Conservation (phyloP, 805 yeast species). For the Wickerhamiella dianesei region DNA sequence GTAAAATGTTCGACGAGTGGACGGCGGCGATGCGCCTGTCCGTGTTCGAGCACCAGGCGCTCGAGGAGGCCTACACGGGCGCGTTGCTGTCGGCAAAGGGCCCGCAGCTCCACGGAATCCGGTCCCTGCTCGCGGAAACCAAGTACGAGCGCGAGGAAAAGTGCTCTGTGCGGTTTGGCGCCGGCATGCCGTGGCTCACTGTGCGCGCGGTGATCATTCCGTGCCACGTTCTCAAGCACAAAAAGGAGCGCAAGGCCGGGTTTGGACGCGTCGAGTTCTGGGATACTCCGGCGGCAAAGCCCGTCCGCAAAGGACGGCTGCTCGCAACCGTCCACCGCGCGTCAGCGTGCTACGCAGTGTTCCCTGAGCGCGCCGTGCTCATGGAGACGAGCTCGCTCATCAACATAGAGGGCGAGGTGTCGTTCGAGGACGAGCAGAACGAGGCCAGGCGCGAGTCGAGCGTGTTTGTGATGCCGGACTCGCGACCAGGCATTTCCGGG, state of each 20-base stretch:
- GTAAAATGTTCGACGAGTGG: slow-evolving; percentile 60
- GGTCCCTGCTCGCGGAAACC: slow-evolving; percentile 71
- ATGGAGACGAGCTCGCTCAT: slow-evolving; percentile 81
- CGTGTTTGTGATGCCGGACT: slow-evolving; percentile 70
- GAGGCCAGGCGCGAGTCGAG: slow-evolving; percentile 36
- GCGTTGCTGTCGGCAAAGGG: slow-evolving; percentile 90
- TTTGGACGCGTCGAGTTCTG: slow-evolving; percentile 63
- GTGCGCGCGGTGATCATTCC: slow-evolving; percentile 79
- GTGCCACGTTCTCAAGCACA: slow-evolving; percentile 30
- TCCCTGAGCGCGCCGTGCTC: slow-evolving; percentile 69
- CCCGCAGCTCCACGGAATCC: slow-evolving; percentile 69
- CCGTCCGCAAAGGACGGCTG: slow-evolving; percentile 38
- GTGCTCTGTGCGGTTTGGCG: slow-evolving; percentile 88
- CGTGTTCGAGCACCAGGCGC: slow-evolving; percentile 61
- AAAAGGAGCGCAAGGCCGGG: slow-evolving; percentile 30
- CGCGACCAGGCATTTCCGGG: slow-evolving; percentile 71
- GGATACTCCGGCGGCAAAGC: slow-evolving; percentile 55
- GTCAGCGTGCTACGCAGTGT: slow-evolving; percentile 70
- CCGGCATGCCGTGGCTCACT: slow-evolving; percentile 96
- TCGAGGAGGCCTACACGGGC: slow-evolving; percentile 95
- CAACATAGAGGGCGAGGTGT: slow-evolving; percentile 71
- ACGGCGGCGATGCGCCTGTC: slow-evolving; percentile 69
- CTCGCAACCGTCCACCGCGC: slow-evolving; percentile 71
- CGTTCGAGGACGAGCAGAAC: slow-evolving; percentile 22
- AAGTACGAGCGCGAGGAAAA: slow-evolving; percentile 84